These are phyloP conservation scores for Colletotrichum sp. DNA, from an alignment of 2,329 filamentous ascomycete species.

Conservation along the genomic window DNA sequence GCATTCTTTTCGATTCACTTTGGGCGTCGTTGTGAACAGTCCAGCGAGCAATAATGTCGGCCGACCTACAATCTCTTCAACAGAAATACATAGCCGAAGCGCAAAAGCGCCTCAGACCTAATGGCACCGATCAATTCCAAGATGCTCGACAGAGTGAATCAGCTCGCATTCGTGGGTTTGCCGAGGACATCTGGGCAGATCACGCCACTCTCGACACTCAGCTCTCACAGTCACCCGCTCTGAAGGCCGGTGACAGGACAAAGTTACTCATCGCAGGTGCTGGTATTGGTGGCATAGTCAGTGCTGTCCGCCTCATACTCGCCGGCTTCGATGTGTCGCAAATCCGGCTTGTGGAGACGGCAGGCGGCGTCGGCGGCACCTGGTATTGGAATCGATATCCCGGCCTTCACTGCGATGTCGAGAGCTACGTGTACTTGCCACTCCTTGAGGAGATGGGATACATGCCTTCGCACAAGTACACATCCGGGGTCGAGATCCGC, in stretches of 20 bases:
- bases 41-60: not conserved
- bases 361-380: conserved; percentile 52
- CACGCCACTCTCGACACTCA: not conserved
- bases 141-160: not conserved
- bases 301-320: conserved; percentile 29
- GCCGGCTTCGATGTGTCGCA: conserved; percentile 31
- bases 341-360: conserved; percentile 46
- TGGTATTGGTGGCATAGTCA: conserved; percentile 38
- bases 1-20: not conserved
- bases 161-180: not conserved
- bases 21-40: not conserved
- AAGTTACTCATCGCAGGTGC: conserved; percentile 38
- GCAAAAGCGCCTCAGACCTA: not conserved
- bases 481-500: conserved; percentile 46
- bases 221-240: not conserved
- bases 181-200: not conserved
- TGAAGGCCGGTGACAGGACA: not conserved
- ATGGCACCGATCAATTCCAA: not conserved
- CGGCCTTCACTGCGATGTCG: conserved; percentile 60
- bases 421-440: conserved; percentile 65
- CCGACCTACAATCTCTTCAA: not conserved
- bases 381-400: conserved; percentile 60
- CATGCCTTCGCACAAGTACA: conserved; percentile 57
- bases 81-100: not conserved
- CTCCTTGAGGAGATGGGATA: conserved; percentile 65